Conservation (phyloP, 352 stramenopile species). For the Globisporangium megalacanthum region DNA sequence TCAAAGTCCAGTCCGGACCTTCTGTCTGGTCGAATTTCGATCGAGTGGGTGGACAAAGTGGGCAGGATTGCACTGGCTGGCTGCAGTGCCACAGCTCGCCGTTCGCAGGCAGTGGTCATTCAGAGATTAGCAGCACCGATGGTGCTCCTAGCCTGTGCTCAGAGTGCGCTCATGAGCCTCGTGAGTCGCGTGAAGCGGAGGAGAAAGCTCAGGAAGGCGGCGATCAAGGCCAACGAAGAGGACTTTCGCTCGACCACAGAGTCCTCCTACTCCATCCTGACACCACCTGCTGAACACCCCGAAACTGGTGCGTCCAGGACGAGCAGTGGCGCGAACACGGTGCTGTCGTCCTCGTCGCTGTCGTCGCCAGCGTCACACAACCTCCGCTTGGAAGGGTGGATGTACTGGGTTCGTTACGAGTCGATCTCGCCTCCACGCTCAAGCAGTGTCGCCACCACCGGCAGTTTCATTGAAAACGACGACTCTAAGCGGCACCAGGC, state of each 20-base stretch:
- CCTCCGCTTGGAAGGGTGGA: slow-evolving; percentile 28
- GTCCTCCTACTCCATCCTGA: slow-evolving; percentile 5
- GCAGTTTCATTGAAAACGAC: not conserved
- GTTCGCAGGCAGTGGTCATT: not conserved
- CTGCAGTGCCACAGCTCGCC: not conserved
- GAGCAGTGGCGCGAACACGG: slow-evolving; percentile 6
- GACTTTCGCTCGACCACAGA: slow-evolving; percentile 1
- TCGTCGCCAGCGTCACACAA: slow-evolving; percentile 13
- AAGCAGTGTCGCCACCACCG: not conserved
- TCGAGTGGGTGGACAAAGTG: too few species aligned
- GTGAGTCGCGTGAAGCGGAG: slow-evolving; percentile 6
- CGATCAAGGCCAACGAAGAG: slow-evolving; percentile 7
- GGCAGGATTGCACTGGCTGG: too few species aligned
- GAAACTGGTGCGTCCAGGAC: not conserved
- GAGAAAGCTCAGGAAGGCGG: slow-evolving; percentile 4
- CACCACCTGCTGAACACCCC: not conserved
- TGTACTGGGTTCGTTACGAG: slow-evolving; percentile 34
- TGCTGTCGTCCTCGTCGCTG: not conserved
- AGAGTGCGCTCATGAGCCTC: slow-evolving; percentile 6
- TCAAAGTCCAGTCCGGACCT: too few species aligned
- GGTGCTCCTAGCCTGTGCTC: slow-evolving; percentile 17
- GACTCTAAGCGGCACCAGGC: slow-evolving; percentile 14
- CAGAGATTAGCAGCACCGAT: not conserved
- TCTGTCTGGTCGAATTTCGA: too few species aligned
- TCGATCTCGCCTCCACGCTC: not conserved